These are phyloP conservation scores for Plantago lanceolata DNA, from an alignment of 305 asterid genomes.

Conservation along the genomic window DNA sequence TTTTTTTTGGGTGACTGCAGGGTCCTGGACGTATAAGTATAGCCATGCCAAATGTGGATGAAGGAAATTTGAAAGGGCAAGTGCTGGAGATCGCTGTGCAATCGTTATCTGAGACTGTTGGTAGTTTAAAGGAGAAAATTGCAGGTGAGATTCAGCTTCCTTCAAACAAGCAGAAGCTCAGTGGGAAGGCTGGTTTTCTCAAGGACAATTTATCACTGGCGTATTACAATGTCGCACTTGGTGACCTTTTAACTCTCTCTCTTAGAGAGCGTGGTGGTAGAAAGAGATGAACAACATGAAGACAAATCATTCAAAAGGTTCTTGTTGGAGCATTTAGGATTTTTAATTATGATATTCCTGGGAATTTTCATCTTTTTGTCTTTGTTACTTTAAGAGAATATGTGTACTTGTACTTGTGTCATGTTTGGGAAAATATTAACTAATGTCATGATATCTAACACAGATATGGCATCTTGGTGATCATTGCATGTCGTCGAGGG, in stretches of 20 bases:
- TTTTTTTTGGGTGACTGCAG: constrained; percentile 41
- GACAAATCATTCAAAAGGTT: constrained; percentile 33
- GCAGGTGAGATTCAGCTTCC: constrained; percentile 94
- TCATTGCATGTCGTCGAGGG: constrained; percentile 28
- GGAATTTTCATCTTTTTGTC: constrained; percentile 17
- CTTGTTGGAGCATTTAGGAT: constrained; percentile 26
- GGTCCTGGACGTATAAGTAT: constrained; percentile 69
- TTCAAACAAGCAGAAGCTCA: constrained; percentile 89
- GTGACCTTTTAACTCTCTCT: constrained; percentile 72
- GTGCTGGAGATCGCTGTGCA: constrained; percentile 69
- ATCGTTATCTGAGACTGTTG: constrained; percentile 74
- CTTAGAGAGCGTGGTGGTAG: constrained; percentile 99
- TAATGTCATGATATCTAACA: constrained; percentile 32
- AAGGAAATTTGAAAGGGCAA: constrained; percentile 88
- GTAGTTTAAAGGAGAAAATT: constrained; percentile 86
- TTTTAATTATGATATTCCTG: constrained; percentile 23
- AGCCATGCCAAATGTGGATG: constrained; percentile 79
- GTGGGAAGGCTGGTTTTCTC: constrained; percentile 98
- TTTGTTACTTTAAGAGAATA: constrained; percentile 48
- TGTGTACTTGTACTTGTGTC: constrained; percentile 27
- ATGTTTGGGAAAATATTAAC: constrained; percentile 26
- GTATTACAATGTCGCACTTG: constrained; percentile 70
- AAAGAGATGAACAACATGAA: constrained; percentile 60
- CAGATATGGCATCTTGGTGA: constrained; percentile 34
- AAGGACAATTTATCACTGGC: constrained; percentile 95